Evolutionary conservation across 108 stramenopile genomes (phyloP).

Genomic region (Skeletonema marinoi): DNA sequence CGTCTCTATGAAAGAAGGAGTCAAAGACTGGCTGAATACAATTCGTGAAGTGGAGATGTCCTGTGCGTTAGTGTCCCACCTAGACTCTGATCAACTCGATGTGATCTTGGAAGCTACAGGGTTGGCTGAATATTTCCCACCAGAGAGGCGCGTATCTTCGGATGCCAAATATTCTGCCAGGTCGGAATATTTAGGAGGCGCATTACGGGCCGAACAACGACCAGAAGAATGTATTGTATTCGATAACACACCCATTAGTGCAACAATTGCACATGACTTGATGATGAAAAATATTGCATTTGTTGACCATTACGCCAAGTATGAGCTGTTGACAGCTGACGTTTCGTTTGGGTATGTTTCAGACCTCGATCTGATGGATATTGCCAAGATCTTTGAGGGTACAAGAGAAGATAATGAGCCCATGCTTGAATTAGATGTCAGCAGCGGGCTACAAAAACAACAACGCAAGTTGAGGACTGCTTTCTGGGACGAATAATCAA

Average conservation of each 20-base stretch:
- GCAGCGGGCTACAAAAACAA: constrained; percentile 20
- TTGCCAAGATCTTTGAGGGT: constrained; percentile 38
- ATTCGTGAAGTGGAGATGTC: constrained; percentile 74
- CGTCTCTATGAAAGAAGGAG: constrained; percentile 43
- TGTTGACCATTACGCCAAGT: constrained; percentile 66
- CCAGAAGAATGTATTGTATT: constrained; percentile 82
- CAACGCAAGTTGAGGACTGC: constrained; percentile 31
- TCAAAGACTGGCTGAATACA: constrained; percentile 58
- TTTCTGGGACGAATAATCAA: constrained; percentile 11
- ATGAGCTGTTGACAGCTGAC: constrained; percentile 75
- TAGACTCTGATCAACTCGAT: constrained; percentile 63
- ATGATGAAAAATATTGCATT: constrained; percentile 75
- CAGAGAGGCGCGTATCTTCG: constrained; percentile 58
- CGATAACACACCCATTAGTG: constrained; percentile 64
- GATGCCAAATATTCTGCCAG: constrained; percentile 51
- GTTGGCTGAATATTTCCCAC: constrained; percentile 64
- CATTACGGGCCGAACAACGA: constrained; percentile 69
- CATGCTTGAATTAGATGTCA: constrained; percentile 24
- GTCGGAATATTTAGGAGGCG: constrained; percentile 67
- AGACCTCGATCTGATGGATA: constrained; percentile 30
- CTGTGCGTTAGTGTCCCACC: constrained; percentile 65
- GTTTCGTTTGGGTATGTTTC: constrained; percentile 37
- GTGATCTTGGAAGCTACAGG: constrained; percentile 60
- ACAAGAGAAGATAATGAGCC: constrained; percentile 24
- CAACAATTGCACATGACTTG: constrained; percentile 64